These are phyloP conservation scores for Boletus rubescentipes DNA, from an alignment of 768 basidiomycete species.

Conservation along the genomic window DNA sequence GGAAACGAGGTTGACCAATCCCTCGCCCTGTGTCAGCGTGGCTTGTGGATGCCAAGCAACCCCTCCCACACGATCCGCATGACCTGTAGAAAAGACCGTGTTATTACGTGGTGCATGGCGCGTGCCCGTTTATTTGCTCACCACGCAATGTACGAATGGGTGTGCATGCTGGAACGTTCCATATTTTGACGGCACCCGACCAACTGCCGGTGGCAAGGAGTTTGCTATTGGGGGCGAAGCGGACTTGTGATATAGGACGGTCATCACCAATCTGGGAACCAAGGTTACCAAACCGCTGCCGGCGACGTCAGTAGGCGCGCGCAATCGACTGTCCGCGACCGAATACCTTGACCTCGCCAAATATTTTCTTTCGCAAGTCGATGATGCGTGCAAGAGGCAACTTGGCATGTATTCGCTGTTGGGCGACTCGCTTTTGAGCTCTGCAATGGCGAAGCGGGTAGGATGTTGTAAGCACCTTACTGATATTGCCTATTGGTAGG, in stretches of 20 bases:
- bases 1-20: slow-evolving; percentile 81
- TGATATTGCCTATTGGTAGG: slow-evolving; percentile 50
- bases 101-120: slow-evolving; percentile 5
- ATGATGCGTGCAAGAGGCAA: slow-evolving; percentile 87
- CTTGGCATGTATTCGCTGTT: slow-evolving; percentile 88
- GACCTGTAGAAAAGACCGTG: slow-evolving; percentile 48
- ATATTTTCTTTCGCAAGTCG: slow-evolving; percentile 90
- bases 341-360: slow-evolving; percentile 82
- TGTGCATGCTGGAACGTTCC: slow-evolving; percentile 93
- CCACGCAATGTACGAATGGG: slow-evolving; percentile 74
- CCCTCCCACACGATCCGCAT: slow-evolving; percentile 89
- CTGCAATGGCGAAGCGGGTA: slow-evolving; percentile 54
- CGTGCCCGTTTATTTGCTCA: slow-evolving; percentile 28
- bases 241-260: slow-evolving; percentile 88
- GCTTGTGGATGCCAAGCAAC: slow-evolving; percentile 98
- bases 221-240: slow-evolving; percentile 90
- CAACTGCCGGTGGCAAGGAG: slow-evolving; percentile 92
- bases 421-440: slow-evolving; percentile 91
- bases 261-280: slow-evolving; percentile 99
- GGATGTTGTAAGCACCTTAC: slow-evolving; percentile 76
- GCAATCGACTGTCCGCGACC: neutral
- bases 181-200: slow-evolving; percentile 93
- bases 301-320: neutral
- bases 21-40: slow-evolving; percentile 64
- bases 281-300: slow-evolving; percentile 82